These are phyloP conservation scores for Stephanodiscus minutulus DNA, from an alignment of 108 stramenopile genomes.

Conservation along the genomic window DNA sequence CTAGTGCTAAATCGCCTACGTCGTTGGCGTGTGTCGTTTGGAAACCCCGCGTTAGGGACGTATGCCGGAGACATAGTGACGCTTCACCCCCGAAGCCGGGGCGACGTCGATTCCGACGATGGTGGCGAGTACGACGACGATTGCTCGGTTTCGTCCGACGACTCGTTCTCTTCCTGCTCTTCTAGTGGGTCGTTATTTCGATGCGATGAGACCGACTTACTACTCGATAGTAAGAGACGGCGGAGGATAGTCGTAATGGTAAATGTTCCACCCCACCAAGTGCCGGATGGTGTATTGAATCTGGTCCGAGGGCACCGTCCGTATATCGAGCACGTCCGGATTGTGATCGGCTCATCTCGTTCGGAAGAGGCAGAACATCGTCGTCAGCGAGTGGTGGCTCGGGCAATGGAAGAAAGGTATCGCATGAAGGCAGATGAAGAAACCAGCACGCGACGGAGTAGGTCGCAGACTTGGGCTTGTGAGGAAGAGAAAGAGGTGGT, in stretches of 20 bases:
- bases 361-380: constrained; percentile 25
- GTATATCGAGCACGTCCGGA: constrained; percentile 72
- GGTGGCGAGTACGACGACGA: constrained; percentile 15
- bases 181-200: constrained; percentile 14
- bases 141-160: constrained; percentile 14
- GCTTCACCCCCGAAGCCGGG: constrained; percentile 23
- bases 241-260: constrained; percentile 69
- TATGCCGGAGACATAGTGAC: constrained; percentile 68
- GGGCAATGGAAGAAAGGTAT: not conserved
- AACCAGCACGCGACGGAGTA: not conserved
- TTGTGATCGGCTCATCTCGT: constrained; percentile 59
- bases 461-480: constrained; percentile 43
- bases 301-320: constrained; percentile 71
- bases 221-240: constrained; percentile 7
- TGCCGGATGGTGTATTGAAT: constrained; percentile 82
- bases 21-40: constrained; percentile 62
- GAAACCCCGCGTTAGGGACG: constrained; percentile 75
- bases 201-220: constrained; percentile 1
- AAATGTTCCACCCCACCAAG: constrained; percentile 79
- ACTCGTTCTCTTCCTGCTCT: constrained; percentile 43
- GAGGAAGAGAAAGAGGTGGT: constrained; percentile 6
- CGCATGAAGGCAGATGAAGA: constrained; percentile 4
- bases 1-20: too few relatives aligned
- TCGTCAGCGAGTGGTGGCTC: constrained; percentile 33
- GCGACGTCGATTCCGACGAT: constrained; percentile 18